A percentile compares a stretch with the other conserved stretches of the same genome.
Evolutionary conservation across 192 early-diverging fungal genomes (phyloP).

Genomic region (Backusella luteola): DNA sequence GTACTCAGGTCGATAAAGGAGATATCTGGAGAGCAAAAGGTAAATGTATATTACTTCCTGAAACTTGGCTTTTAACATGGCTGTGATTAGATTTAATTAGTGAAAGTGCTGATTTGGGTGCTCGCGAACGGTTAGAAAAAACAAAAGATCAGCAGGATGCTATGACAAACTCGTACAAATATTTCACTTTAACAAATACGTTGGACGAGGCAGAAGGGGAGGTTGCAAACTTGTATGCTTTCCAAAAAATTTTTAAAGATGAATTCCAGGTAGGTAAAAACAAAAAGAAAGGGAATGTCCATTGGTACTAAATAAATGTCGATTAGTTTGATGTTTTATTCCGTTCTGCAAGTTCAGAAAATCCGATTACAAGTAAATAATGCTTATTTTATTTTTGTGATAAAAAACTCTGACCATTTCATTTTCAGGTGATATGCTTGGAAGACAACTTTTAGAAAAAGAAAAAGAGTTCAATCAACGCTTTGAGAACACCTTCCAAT

Average conservation of each 20-base stretch:
- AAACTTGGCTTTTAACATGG: not conserved
- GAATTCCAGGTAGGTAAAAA: conserved; percentile 57
- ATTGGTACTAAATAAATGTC: not conserved
- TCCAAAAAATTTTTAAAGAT: conserved; percentile 61
- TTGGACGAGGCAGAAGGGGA: conserved; percentile 29
- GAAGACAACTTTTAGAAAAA: not conserved
- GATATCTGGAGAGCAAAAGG: conserved; percentile 58
- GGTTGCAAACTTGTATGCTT: conserved; percentile 51
- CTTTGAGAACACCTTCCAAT: conserved; percentile 72
- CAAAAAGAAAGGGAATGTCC: not conserved
- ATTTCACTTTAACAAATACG: conserved; percentile 33
- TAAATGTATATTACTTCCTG: not conserved
- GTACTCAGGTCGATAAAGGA: conserved; percentile 29
- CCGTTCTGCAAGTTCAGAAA: conserved; percentile 37
- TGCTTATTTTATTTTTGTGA: not conserved
- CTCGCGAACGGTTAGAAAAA: conserved; percentile 4
- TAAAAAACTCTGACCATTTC: not conserved
- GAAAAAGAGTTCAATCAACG: conserved; percentile 58
- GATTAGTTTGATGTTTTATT: conserved; percentile 57
- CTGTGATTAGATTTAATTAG: conserved; percentile 30
- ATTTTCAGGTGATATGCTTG: conserved; percentile 9
- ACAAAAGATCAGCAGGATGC: conserved; percentile 20
- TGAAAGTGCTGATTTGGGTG: conserved; percentile 30
- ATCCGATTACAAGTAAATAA: conserved; percentile 14
- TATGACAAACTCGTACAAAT: conserved; percentile 11